Evolutionary conservation across 1,284 basidiomycete species (phyloP), one percentile per base, ranked within the genome.

Genomic region (Coniophora puteana): DNA sequence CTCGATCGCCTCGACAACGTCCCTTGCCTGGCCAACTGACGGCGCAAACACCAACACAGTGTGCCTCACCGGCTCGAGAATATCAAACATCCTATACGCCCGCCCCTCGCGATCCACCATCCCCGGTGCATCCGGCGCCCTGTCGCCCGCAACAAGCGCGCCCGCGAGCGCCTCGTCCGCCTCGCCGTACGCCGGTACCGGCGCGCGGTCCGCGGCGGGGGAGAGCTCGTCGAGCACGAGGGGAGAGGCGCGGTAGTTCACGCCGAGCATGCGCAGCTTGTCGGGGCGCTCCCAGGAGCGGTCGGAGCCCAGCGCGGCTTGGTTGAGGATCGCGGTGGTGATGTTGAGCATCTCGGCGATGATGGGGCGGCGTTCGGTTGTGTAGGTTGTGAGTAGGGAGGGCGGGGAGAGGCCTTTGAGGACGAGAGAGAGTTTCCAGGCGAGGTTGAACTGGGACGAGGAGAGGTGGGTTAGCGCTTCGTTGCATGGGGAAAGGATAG

Each of bases 391-490:
- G 2, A 71, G 57, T 13, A 71, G 55, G 2, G 53, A 46, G 1
- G 29, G 16, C 1, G 59, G 49, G 4, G 69, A 52, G 21, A 61
- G 45, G 3, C 55, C 55, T 23, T 66, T 65, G 23, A 59, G 40
- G 21, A 67, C 66, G 7, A 68, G 48, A 5, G 65, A 55, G 18
- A 71, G 40, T 36, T 73, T 72, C 70, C 69, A 72, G 0, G 51
- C 61, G 3, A 71, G 49, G 41, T 71, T 73, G 39, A 63, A 54
- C 65, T 65, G 21, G 27, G 32, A n/a, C n/a, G 18, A 12, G 20
- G n/a, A n/a, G n/a, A n/a, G n/a, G n/a, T n/a, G n/a, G n/a, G n/a
- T n/a, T 8, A 6, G 38, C 11, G 36, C 4, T 12, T 33, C 0
- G 5, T 3, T 26, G 1, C 41, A n/a, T 43, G 26, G 5, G 3